These are phyloP conservation scores for Wickerhamomyces subpelliculosus DNA, from an alignment of 805 yeast species.

Conservation along the genomic window DNA sequence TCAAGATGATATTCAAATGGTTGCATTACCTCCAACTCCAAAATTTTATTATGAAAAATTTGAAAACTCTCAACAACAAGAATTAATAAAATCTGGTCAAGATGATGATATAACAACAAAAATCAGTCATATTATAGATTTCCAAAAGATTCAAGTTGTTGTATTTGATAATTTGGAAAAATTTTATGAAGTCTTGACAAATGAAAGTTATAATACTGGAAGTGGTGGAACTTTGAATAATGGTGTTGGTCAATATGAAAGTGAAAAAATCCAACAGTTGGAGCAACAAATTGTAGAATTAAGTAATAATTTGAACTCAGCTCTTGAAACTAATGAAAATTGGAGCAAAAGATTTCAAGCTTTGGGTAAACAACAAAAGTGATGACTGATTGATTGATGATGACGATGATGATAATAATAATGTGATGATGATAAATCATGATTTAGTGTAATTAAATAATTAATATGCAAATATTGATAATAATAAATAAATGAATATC, in stretches of 20 bases:
- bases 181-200: slow-evolving; percentile 12
- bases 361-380: neutral
- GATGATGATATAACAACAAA: slow-evolving; percentile 1
- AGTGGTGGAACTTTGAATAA: too few species aligned
- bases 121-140: slow-evolving; percentile 4
- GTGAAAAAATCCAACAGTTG: slow-evolving; percentile 6
- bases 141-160: slow-evolving; percentile 2
- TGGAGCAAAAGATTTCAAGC: slow-evolving; percentile 17
- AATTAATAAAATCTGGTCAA: neutral
- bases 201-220: too few species aligned
- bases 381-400: neutral
- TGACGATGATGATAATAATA: neutral
- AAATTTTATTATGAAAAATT: slow-evolving; percentile 8
- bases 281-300: slow-evolving; percentile 10
- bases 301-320: slow-evolving; percentile 11
- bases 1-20: neutral
- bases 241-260: too few species aligned
- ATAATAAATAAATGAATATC: neutral
- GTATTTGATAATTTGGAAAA: slow-evolving; percentile 9
- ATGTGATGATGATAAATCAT: neutral
- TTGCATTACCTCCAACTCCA: slow-evolving; percentile 12
- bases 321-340: slow-evolving; percentile 21
- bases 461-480: too few species aligned
- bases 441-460: neutral
- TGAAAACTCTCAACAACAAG: neutral